Percentiles rank a stretch among this genome's conserved stretches.
phyloP scores from a whole-genome alignment of 305 asterid genomes.

The Fraxinus paxiana region DNA sequence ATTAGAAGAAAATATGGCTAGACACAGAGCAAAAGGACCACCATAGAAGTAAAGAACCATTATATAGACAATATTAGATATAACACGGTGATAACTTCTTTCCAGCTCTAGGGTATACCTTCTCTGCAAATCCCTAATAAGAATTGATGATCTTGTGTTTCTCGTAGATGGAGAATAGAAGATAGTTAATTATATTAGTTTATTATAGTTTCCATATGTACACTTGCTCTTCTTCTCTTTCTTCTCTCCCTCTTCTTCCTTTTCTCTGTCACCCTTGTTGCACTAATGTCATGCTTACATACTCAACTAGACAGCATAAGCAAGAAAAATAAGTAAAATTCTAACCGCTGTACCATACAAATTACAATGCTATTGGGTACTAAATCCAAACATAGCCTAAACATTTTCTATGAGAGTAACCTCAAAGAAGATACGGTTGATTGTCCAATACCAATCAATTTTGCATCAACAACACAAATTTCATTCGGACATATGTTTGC shows the following conservation, averaged over 20 bases:
- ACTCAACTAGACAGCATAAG: neutral
- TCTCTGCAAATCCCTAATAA: neutral
- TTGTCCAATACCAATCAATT: neutral
- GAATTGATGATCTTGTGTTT: neutral
- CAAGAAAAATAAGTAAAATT: neutral
- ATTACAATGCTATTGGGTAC: neutral
- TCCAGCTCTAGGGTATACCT: neutral
- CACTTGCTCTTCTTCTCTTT: neutral
- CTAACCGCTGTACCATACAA: neutral
- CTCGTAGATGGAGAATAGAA: neutral
- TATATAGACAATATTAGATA: neutral
- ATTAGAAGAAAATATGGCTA: neutral
- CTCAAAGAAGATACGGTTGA: neutral
- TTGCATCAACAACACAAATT: neutral
- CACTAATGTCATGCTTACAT: neutral
- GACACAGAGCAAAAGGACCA: neutral
- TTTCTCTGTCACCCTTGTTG: neutral
- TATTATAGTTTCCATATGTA: neutral
- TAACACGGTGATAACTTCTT: neutral
- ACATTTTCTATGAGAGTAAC: neutral
- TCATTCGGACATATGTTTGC: neutral
- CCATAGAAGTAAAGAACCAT: neutral
- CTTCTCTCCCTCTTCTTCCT: neutral
- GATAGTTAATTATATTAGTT: neutral
- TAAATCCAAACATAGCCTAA: neutral